Evolutionary conservation across 345 rosid species (phyloP).

Genomic region (Pistacia atlantica): DNA sequence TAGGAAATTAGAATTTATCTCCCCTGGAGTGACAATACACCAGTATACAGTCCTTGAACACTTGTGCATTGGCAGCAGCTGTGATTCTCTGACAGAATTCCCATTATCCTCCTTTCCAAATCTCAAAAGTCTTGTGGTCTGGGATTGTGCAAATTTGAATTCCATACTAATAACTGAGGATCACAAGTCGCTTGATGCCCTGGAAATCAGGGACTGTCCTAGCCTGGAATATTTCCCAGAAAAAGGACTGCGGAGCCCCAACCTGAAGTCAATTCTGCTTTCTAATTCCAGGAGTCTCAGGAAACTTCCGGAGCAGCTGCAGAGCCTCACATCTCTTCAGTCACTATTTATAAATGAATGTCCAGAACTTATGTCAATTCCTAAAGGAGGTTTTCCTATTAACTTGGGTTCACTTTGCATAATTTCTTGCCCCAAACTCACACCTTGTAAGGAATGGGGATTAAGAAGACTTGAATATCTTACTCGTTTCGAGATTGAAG

Average conservation of each 20-base stretch:
- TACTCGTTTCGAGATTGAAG: conserved; percentile 37
- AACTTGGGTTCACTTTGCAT: conserved; percentile 32
- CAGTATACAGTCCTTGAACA: conserved; percentile 33
- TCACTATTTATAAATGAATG: conserved; percentile 34
- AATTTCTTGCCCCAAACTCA: conserved; percentile 33
- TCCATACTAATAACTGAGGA: background rate
- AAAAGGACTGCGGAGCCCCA: conserved; percentile 35
- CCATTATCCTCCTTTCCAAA: conserved; percentile 27
- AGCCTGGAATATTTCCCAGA: conserved; percentile 27
- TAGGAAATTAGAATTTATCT: conserved; percentile 31
- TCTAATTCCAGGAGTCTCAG: conserved; percentile 37
- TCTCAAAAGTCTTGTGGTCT: conserved; percentile 34
- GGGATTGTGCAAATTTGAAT: conserved; percentile 17
- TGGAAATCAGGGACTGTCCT: conserved; percentile 37
- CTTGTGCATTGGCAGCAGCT: conserved; percentile 34
- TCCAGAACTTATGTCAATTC: conserved; percentile 27
- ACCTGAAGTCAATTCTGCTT: conserved; percentile 33
- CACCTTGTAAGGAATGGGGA: conserved; percentile 30
- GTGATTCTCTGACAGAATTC: conserved; percentile 27
- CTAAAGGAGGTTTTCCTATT: conserved; percentile 37
- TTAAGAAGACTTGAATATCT: conserved; percentile 33
- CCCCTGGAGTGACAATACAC: conserved; percentile 18
- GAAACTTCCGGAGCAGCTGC: conserved; percentile 37
- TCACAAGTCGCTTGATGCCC: background rate
- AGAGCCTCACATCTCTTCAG: conserved; percentile 32